Percentiles rank a stretch among this genome's conserved stretches.
Conservation (phyloP, 768 basidiomycete species). For the Suillus spraguei region DNA sequence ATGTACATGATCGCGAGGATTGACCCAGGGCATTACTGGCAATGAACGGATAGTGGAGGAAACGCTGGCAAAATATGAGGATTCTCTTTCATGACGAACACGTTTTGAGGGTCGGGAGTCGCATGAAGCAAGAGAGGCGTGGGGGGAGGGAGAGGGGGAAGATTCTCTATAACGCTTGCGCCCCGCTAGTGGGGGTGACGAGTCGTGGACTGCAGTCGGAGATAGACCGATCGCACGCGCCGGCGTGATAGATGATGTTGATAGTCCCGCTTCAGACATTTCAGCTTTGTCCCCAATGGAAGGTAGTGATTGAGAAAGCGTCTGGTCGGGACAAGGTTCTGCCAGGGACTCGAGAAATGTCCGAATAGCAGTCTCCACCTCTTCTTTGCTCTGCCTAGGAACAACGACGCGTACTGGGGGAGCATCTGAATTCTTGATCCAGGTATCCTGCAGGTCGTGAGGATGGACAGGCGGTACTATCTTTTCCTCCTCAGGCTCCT, state of each 20-base stretch:
- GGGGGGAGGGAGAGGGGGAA: conserved; percentile 8
- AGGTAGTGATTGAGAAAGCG: not conserved
- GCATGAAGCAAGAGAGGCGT: conserved; percentile 1
- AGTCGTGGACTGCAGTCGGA: not conserved
- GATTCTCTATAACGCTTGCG: conserved; percentile 11
- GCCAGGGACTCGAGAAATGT: conserved; percentile 23
- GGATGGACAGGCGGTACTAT: conserved; percentile 34
- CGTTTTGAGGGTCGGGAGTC: conserved; percentile 8
- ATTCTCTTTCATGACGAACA: not conserved
- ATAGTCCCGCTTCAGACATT: not conserved
- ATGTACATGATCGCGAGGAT: conserved; percentile 7
- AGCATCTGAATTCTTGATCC: conserved; percentile 38
- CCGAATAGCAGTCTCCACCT: conserved; percentile 25
- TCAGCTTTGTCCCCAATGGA: not conserved
- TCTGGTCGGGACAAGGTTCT: conserved; percentile 7
- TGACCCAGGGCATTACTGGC: conserved; percentile 1
- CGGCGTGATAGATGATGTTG: not conserved
- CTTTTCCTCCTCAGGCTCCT: conserved; percentile 35
- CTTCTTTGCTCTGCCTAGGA: conserved; percentile 35
- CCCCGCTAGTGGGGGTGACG: not conserved
- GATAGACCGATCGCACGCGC: not conserved
- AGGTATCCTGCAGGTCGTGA: conserved; percentile 36
- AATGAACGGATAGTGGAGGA: conserved; percentile 6
- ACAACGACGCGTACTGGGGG: conserved; percentile 38
- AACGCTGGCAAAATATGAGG: conserved; percentile 8